Conservation (phyloP, 106 monocot species). For the Allium cepa region DNA sequence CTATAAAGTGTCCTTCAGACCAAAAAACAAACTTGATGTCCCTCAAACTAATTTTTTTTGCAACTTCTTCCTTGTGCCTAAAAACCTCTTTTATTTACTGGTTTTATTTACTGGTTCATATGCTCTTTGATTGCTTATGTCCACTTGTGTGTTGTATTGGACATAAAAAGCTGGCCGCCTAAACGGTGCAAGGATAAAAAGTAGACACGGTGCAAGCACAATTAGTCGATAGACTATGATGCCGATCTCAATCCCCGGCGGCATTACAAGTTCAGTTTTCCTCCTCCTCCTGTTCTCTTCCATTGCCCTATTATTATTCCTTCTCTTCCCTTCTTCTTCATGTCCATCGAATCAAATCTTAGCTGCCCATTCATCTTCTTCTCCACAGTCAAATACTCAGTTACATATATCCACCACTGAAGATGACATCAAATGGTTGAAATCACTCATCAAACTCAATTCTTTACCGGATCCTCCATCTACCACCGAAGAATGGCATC, state of each 20-base stretch:
- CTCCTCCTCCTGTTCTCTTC: slow-evolving; percentile 18
- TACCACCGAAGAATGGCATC: slow-evolving; percentile 37
- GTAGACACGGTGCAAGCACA: no score
- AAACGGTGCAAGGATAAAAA: no score
- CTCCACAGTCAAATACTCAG: not conserved
- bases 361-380: not conserved
- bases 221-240: not conserved
- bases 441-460: slow-evolving; percentile 33
- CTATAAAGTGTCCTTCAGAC: no score
- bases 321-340: slow-evolving; percentile 16
- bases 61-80: no score
- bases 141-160: no score
- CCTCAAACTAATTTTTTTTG: no score
- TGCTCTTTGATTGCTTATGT: no score
- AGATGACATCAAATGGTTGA: slow-evolving; percentile 46
- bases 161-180: no score
- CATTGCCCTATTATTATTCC: slow-evolving; percentile 12
- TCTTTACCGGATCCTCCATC: slow-evolving; percentile 30
- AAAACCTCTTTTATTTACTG: no score
- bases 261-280: slow-evolving; percentile 18
- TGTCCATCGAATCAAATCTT: slow-evolving; percentile 1
- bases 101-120: no score
- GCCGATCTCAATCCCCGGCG: not conserved
- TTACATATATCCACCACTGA: slow-evolving; percentile 20
- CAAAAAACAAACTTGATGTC: no score